phyloP scores from a whole-genome alignment of 1,284 basidiomycete genomes.

The Puccinia hordei region DNA sequence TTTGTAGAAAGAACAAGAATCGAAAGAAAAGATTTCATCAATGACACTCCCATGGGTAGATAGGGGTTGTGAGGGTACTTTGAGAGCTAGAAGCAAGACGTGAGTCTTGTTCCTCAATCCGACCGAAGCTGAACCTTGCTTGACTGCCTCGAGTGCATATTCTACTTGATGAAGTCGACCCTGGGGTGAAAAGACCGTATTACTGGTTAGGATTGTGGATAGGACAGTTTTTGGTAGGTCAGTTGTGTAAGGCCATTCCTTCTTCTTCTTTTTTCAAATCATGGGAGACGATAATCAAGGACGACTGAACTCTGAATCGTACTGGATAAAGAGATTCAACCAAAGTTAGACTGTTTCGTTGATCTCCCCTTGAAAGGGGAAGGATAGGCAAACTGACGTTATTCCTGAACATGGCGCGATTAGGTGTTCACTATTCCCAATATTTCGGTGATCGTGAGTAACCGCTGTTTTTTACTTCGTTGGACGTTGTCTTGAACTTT shows the following conservation, averaged over 20 bases:
- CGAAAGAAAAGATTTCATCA: background rate
- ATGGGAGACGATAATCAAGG: background rate
- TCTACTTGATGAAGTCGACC: constrained; percentile 89
- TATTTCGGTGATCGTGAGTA: background rate
- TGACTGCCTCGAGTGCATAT: constrained; percentile 98
- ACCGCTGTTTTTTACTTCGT: background rate
- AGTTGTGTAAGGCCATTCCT: background rate
- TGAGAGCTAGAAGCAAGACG: constrained; percentile 87
- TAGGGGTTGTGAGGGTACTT: constrained; percentile 64
- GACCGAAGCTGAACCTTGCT: constrained; percentile 97
- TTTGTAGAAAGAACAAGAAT: background rate
- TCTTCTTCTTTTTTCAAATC: background rate
- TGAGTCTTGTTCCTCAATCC: constrained; percentile 94
- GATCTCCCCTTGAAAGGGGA: background rate
- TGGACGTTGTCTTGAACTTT: background rate
- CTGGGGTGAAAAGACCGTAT: constrained; percentile 92
- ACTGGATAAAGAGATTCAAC: constrained; percentile 9
- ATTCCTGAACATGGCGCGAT: constrained; percentile 29
- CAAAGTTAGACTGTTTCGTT: background rate
- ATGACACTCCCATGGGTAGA: constrained; percentile 1
- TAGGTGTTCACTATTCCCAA: background rate
- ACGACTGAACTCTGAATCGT: constrained; percentile 32
- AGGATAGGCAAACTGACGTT: constrained; percentile 22
- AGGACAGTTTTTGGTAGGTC: background rate
- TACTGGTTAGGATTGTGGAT: constrained; percentile 59